Conservation (phyloP, 2,329 filamentous ascomycete species). For the Niveomyces coronatus region DNA sequence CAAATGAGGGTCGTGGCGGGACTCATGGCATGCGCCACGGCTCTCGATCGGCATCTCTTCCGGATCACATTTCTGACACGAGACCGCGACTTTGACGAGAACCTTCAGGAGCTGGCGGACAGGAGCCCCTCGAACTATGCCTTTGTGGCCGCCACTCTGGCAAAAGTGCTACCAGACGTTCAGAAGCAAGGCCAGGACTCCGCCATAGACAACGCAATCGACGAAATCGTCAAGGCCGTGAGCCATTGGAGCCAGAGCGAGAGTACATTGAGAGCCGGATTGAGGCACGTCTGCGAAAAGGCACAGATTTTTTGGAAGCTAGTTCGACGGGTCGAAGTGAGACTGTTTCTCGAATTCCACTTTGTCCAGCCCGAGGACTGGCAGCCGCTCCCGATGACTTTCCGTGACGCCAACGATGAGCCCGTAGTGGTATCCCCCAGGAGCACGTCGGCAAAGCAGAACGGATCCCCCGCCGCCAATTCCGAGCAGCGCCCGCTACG, state of each 20-base stretch:
- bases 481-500: too few species aligned
- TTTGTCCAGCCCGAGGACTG: constrained; percentile 1
- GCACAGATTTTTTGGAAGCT: neutral
- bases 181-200: neutral
- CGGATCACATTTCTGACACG: neutral
- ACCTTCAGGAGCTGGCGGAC: neutral
- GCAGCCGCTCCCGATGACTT: constrained; percentile 1
- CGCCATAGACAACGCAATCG: neutral
- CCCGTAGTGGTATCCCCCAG: too few species aligned
- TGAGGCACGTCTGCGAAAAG: neutral
- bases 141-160: neutral
- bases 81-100: neutral
- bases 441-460: too few species aligned
- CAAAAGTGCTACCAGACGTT: neutral
- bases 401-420: too few species aligned
- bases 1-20: constrained; percentile 1
- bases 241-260: neutral
- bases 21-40: neutral
- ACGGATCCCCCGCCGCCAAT: too few species aligned
- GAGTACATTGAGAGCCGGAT: neutral
- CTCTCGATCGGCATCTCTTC: constrained; percentile 1
- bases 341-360: neutral
- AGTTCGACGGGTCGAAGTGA: neutral
- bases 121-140: neutral
- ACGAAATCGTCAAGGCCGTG: neutral